Conservation (phyloP, 768 basidiomycete genomes). For the Tephrocybe sp. region DNA sequence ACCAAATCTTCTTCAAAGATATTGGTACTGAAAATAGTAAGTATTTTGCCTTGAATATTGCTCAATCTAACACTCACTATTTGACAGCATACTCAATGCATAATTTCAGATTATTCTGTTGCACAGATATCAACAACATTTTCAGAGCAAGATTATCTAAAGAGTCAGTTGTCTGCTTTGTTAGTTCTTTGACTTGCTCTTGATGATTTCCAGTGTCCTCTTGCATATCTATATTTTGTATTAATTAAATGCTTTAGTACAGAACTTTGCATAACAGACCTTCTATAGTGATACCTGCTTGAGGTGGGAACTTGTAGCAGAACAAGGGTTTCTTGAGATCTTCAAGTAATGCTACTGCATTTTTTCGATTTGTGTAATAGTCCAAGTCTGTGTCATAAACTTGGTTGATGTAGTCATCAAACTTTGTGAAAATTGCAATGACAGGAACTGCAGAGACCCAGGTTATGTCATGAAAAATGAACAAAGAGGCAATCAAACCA, state of each 20-base stretch:
- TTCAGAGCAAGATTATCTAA: background rate
- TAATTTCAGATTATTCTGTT: background rate
- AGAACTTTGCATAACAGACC: background rate
- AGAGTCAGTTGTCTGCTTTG: background rate
- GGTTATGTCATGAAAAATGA: background rate
- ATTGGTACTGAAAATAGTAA: no score
- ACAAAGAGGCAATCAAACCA: background rate
- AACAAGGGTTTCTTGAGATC: background rate
- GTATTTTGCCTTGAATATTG: no score
- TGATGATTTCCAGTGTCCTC: background rate
- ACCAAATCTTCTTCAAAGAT: no score
- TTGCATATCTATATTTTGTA: background rate
- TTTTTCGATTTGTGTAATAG: background rate
- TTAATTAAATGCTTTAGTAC: background rate
- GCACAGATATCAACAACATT: background rate
- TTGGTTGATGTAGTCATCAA: background rate
- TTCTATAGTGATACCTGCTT: background rate
- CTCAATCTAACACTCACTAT: background rate
- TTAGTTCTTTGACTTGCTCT: background rate
- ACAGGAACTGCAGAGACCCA: background rate
- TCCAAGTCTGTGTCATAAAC: background rate
- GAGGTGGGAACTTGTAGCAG: background rate
- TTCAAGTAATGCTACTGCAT: background rate
- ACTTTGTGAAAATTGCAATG: conserved; percentile 1
- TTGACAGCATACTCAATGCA: background rate